These are phyloP conservation scores for Lojkania enalia DNA, from an alignment of 2,329 filamentous ascomycete genomes.

Conservation along the genomic window DNA sequence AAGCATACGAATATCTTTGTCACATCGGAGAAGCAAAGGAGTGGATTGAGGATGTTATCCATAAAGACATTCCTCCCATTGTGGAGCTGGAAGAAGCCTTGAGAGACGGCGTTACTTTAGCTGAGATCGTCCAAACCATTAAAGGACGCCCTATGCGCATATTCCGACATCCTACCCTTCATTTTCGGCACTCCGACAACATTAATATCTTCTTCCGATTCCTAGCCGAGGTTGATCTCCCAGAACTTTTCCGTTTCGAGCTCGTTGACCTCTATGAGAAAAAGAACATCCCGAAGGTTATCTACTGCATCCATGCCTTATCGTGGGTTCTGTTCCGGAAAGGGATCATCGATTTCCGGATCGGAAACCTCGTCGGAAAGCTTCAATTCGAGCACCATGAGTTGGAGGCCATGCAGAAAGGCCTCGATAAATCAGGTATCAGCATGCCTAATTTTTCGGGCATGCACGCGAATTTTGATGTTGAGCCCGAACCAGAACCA, in stretches of 20 bases:
- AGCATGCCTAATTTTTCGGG: conserved; percentile 98
- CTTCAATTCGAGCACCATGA: conserved; percentile 98
- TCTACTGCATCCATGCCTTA: conserved; percentile 95
- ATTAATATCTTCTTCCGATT: conserved; percentile 96
- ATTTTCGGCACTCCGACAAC: conserved; percentile 96
- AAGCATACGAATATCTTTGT: conserved; percentile 97
- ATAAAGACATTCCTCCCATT: conserved; percentile 84
- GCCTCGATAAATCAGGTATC: conserved; percentile 89
- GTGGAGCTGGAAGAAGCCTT: conserved; percentile 92
- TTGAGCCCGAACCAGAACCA: conserved; percentile 71
- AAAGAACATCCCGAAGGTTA: conserved; percentile 99
- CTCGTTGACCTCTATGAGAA: conserved; percentile 98
- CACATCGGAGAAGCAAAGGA: conserved; percentile 99
- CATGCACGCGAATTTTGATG: conserved; percentile 93
- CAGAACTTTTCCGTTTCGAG: conserved; percentile 95
- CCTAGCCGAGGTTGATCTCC: conserved; percentile 85
- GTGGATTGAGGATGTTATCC: conserved; percentile 94
- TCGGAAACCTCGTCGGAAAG: conserved; percentile 94
- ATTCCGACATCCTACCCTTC: conserved; percentile 81
- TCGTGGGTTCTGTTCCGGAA: conserved; percentile 97
- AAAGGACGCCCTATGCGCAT: conserved; percentile 77
- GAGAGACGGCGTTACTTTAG: conserved; percentile 88
- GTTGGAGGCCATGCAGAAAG: conserved; percentile 94
- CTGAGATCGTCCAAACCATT: conserved; percentile 88
- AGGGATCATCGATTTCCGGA: conserved; percentile 91